Conservation (phyloP, 2,329 filamentous ascomycete species). For the Pseudogymnoascus sp. region DNA sequence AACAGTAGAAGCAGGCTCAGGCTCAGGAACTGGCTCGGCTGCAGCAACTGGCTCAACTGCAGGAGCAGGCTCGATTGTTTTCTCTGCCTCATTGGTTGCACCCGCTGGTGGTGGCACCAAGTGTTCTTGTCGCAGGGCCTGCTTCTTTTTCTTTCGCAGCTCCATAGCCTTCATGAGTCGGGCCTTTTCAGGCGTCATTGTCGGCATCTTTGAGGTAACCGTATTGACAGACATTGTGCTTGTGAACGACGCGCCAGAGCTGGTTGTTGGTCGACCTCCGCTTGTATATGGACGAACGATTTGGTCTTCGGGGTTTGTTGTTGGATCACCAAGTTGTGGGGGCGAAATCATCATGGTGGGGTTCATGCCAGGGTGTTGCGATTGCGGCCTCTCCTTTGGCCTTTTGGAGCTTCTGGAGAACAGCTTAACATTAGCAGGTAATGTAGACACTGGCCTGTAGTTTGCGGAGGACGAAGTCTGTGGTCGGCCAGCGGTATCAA, state of each 20-base stretch:
- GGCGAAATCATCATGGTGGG: conserved; percentile 26
- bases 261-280: conserved; percentile 28
- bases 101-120: not conserved
- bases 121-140: conserved; percentile 18
- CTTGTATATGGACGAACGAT: conserved; percentile 25
- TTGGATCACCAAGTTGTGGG: conserved; percentile 20
- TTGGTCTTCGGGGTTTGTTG: conserved; percentile 21
- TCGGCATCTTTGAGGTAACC: conserved; percentile 28
- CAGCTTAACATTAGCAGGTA: conserved; percentile 73
- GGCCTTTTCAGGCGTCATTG: conserved; percentile 83
- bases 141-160: conserved; percentile 73
- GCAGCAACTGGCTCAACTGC: not conserved
- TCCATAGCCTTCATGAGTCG: conserved; percentile 92
- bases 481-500: conserved; percentile 53
- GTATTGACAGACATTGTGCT: conserved; percentile 18
- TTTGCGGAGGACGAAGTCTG: conserved; percentile 53
- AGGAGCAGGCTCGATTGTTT: not conserved
- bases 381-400: conserved; percentile 37
- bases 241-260: conserved; percentile 22
- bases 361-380: conserved; percentile 25
- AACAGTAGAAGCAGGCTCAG: not conserved
- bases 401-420: conserved; percentile 53
- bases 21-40: not conserved
- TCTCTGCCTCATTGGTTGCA: not conserved
- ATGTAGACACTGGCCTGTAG: conserved; percentile 65